phyloP scores from a whole-genome alignment of 2,329 filamentous ascomycete genomes.

The Alternaria rosae region DNA sequence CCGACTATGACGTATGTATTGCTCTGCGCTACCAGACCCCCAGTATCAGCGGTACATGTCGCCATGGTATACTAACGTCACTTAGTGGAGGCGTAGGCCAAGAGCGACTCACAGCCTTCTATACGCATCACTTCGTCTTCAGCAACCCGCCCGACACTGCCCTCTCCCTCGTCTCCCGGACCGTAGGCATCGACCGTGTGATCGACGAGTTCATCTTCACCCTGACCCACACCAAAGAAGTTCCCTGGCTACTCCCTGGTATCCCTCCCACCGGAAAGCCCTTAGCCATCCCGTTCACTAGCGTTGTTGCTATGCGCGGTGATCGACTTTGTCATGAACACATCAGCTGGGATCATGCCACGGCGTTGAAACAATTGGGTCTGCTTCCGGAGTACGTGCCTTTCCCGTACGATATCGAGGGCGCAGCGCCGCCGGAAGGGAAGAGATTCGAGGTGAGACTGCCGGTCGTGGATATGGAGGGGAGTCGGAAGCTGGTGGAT shows the following conservation, averaged over 20 bases:
- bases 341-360: slow-evolving; percentile 74
- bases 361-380: slow-evolving; percentile 67
- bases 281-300: slow-evolving; percentile 68
- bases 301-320: slow-evolving; percentile 72
- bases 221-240: slow-evolving; percentile 41
- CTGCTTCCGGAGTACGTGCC: slow-evolving; percentile 70
- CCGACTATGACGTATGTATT: slow-evolving; percentile 63
- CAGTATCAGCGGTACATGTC: background rate
- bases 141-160: slow-evolving; percentile 72
- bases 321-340: slow-evolving; percentile 75
- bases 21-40: rapidly evolving
- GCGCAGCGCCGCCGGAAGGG: slow-evolving; percentile 44
- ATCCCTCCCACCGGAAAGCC: slow-evolving; percentile 40
- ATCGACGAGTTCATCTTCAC: slow-evolving; percentile 50
- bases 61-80: background rate
- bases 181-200: slow-evolving; percentile 74
- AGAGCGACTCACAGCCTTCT: slow-evolving; percentile 69
- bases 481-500: slow-evolving; percentile 60
- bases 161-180: slow-evolving; percentile 74
- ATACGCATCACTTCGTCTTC: slow-evolving; percentile 77
- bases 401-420: slow-evolving; percentile 57
- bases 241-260: slow-evolving; percentile 49
- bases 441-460: slow-evolving; percentile 65
- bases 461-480: slow-evolving; percentile 67
- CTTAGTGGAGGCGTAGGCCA: slow-evolving; percentile 71